Percentiles rank a stretch among this genome's conserved stretches.
phyloP scores from a whole-genome alignment of 2,329 filamentous ascomycete genomes.

The Rutstroemia sp. region DNA sequence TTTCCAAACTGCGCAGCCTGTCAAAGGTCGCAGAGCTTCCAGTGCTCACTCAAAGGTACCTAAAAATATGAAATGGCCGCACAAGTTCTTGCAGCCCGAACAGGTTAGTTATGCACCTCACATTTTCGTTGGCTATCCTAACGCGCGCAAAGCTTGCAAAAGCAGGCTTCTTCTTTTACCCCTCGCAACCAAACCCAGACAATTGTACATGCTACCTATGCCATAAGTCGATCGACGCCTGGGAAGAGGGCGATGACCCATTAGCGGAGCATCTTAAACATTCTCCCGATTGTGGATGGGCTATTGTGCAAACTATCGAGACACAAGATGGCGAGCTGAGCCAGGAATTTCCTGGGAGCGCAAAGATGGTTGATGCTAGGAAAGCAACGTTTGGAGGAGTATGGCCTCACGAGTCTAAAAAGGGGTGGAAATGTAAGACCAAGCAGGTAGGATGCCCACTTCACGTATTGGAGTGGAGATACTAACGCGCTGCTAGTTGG shows the following conservation, averaged over 20 bases:
- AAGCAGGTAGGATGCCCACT: conserved; percentile 57
- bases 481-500: conserved; percentile 52
- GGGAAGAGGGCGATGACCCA: conserved; percentile 82
- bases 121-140: conserved; percentile 7
- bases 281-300: conserved; percentile 79
- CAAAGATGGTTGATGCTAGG: conserved; percentile 67
- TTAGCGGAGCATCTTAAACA: conserved; percentile 80
- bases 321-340: conserved; percentile 54
- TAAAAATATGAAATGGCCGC: conserved; percentile 69
- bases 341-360: conserved; percentile 65
- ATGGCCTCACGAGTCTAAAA: conserved; percentile 88
- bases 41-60: conserved; percentile 49
- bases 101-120: conserved; percentile 41
- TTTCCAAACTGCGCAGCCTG: conserved; percentile 60
- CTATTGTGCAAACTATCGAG: conserved; percentile 59
- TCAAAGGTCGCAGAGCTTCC: conserved; percentile 63
- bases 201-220: conserved; percentile 90
- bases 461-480: neutral
- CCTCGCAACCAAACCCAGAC: conserved; percentile 66
- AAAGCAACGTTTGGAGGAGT: conserved; percentile 72
- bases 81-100: conserved; percentile 56
- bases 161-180: conserved; percentile 87
- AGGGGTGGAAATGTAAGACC: conserved; percentile 81
- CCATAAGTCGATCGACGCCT: conserved; percentile 76
- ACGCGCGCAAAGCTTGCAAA: conserved; percentile 60